Evolutionary conservation across 1,284 basidiomycete species (phyloP).

Genomic region (Ceratobasidium sp.): DNA sequence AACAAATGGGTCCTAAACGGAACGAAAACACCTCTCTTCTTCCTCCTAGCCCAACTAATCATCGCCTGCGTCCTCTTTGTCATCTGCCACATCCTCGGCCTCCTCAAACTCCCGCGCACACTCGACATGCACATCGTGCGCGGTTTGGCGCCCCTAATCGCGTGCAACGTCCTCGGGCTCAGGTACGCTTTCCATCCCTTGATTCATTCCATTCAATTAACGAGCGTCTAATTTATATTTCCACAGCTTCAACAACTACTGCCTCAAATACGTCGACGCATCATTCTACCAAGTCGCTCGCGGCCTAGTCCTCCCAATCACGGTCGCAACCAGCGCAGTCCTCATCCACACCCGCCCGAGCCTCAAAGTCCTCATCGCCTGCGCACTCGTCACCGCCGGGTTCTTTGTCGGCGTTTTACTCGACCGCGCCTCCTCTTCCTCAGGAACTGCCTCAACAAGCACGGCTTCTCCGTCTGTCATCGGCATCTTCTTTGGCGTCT

Average conservation of each 20-base stretch:
- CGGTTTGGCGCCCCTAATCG: slow-evolving; percentile 78
- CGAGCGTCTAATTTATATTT: neutral
- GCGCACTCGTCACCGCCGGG: slow-evolving; percentile 79
- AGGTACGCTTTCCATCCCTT: slow-evolving; percentile 65
- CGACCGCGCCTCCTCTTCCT: slow-evolving; percentile 67
- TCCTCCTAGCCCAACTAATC: slow-evolving; percentile 80
- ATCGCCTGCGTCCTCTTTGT: slow-evolving; percentile 85
- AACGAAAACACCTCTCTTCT: slow-evolving; percentile 81
- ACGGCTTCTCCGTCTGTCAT: slow-evolving; percentile 55
- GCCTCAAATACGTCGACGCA: slow-evolving; percentile 89
- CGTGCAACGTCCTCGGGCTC: slow-evolving; percentile 80
- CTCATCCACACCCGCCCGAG: slow-evolving; percentile 79
- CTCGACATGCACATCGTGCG: slow-evolving; percentile 74
- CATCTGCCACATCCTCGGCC: slow-evolving; percentile 68
- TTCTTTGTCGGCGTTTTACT: slow-evolving; percentile 89
- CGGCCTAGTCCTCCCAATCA: slow-evolving; percentile 89
- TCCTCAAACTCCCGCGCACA: slow-evolving; percentile 68
- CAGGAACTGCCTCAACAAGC: slow-evolving; percentile 52
- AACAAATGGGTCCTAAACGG: slow-evolving; percentile 83
- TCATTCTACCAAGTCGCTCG: slow-evolving; percentile 92
- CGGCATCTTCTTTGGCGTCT: slow-evolving; percentile 80
- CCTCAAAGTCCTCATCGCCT: slow-evolving; percentile 75
- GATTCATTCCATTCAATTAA: neutral
- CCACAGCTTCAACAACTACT: slow-evolving; percentile 86
- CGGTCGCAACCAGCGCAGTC: slow-evolving; percentile 81